Base-by-base conservation (phyloP, 495 filamentous ascomycete species). In the Xylaria grammica region DNA sequence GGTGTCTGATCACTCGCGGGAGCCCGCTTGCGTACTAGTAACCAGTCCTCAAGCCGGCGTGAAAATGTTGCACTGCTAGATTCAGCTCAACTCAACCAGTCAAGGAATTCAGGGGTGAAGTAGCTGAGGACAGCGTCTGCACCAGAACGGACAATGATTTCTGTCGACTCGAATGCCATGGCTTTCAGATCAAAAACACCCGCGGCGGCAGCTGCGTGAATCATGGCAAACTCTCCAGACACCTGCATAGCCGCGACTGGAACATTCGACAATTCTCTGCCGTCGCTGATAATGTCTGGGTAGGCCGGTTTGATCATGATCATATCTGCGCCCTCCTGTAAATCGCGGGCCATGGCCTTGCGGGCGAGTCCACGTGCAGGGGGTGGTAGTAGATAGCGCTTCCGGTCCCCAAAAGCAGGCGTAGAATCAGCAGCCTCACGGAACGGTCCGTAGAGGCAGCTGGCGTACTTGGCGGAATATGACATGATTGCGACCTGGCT, bases 231-330 rank as follows among this genome's bases (percentile, higher is more conserved):
- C 77, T 94, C 91, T 32, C 91, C 91, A 69, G 85, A 89, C 40
- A 94, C 91, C 71, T 94, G 91, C 67, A 93, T 93, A 11, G 91
- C 90, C 4, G 90, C 89, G 49, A 94, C 79, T 3, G 91, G 91
- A 68, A 94, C 76, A 74, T 94, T 87, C 60, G 85, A 85, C 1
- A 94, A 80, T 34, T 93, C 88, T 75, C 90, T 92, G 5, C 91
- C 91, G 76, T 94, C 91, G 38, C 86, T 85, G 65, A 94, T 93
- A 63, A 94, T 92, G 67, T 94, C 91, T 19, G 93, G 78, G 68
- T 92, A 94, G 17, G 91, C 90, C 5, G 91, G 91, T 74, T 94
- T 94, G 15, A 94, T 90, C 91, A 94, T 93, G 58, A 94, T 92
- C 46, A 93, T 89, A 72, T 94, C 91, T 6, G 91, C 91, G 13